These are phyloP conservation scores for Linderniella brevidens DNA, from an alignment of 257 asterid species.

Conservation along the genomic window DNA sequence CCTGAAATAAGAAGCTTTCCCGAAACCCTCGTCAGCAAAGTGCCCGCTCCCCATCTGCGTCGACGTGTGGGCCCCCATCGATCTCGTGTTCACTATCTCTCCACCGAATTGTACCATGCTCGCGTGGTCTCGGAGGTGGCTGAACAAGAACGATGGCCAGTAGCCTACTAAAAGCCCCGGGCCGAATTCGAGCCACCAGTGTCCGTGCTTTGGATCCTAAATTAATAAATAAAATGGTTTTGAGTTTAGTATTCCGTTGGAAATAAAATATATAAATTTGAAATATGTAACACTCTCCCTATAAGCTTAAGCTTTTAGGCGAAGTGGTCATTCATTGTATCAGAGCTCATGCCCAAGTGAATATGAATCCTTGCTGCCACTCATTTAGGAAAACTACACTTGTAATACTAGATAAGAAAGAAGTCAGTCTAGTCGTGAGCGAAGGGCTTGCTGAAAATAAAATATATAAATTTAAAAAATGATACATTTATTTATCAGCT, in stretches of 20 bases:
- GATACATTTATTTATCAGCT: not conserved
- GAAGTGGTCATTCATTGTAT: no score
- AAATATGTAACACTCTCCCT: not conserved
- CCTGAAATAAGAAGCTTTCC: constrained; percentile 6
- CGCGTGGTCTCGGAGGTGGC: constrained; percentile 3
- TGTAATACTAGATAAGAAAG: no score
- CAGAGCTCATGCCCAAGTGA: no score
- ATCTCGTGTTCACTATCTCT: constrained; percentile 5
- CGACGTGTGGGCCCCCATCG: constrained; percentile 1
- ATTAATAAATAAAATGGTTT: not conserved
- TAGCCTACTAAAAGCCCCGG: not conserved
- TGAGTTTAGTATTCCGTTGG: not conserved
- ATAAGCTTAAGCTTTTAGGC: no score
- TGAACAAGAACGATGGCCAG: constrained; percentile 11
- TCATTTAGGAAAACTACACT: no score
- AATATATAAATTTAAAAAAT: no score
- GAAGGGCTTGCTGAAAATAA: no score
- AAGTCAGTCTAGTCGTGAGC: no score
- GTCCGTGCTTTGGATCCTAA: constrained; percentile 7
- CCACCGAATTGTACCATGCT: constrained; percentile 8
- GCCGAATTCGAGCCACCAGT: constrained; percentile 8
- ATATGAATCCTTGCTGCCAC: no score
- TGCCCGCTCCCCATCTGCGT: constrained; percentile 9
- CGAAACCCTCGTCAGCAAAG: constrained; percentile 6
- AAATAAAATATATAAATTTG: not conserved